phyloP scores from a whole-genome alignment of 306 rosid genomes.

The Oxytropis ochrocephala region DNA sequence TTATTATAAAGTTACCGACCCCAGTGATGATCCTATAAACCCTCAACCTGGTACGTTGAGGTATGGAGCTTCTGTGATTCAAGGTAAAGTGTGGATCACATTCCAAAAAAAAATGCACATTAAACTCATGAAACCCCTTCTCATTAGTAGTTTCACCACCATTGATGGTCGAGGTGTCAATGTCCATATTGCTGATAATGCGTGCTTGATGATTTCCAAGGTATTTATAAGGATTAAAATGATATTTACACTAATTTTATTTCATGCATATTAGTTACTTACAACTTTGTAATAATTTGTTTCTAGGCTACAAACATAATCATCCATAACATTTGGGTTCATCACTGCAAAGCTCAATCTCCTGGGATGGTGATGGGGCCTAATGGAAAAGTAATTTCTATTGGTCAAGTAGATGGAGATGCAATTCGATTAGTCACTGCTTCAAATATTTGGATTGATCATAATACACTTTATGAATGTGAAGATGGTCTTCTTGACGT shows the following conservation, averaged over 20 bases:
- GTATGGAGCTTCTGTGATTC: conserved; percentile 26
- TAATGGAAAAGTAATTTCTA: conserved; percentile 16
- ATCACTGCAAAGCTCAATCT: conserved; percentile 24
- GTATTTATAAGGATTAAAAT: too few species aligned
- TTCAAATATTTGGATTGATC: conserved; percentile 36
- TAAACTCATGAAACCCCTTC: conserved; percentile 12
- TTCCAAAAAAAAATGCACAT: conserved; percentile 27
- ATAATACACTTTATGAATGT: too few species aligned
- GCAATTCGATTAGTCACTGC: conserved; percentile 26
- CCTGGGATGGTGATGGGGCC: conserved; percentile 29
- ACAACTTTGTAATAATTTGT: not conserved
- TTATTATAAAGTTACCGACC: too few species aligned
- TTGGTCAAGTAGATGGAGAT: conserved; percentile 31
- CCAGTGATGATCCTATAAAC: conserved; percentile 24
- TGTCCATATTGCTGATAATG: conserved; percentile 15
- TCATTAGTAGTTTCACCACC: too few species aligned
- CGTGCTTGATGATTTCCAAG: conserved; percentile 31
- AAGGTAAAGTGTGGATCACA: conserved; percentile 32
- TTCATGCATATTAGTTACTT: too few species aligned
- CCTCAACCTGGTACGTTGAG: conserved; percentile 20
- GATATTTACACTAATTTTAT: too few species aligned
- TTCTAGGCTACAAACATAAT: conserved; percentile 12
- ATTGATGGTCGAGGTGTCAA: conserved; percentile 30
- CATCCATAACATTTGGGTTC: too few species aligned
- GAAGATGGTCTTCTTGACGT: too few species aligned